These are phyloP conservation scores for Arthrobotrys conoides DNA, from an alignment of 2,329 filamentous ascomycete species.

Conservation along the genomic window DNA sequence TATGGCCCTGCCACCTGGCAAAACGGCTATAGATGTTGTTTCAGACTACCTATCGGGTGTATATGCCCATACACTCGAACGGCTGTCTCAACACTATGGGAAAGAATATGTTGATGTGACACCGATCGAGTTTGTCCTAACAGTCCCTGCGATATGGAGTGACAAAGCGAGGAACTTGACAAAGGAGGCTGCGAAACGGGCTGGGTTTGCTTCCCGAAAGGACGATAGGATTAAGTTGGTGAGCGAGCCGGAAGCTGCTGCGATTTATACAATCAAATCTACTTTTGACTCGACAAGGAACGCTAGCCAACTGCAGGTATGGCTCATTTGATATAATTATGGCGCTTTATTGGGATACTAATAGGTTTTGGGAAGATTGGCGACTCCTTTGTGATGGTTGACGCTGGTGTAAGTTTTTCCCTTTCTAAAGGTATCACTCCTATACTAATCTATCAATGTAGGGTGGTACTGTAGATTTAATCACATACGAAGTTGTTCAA, in stretches of 20 bases:
- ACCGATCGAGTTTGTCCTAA: slow-evolving; percentile 72
- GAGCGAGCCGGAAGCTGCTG: slow-evolving; percentile 65
- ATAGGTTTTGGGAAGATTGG: slow-evolving; percentile 66
- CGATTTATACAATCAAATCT: slow-evolving; percentile 64
- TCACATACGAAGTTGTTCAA: slow-evolving; percentile 81
- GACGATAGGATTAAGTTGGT: slow-evolving; percentile 62
- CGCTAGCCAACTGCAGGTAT: slow-evolving; percentile 35
- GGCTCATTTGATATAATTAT: not conserved
- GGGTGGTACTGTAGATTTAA: slow-evolving; percentile 67
- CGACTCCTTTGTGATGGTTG: slow-evolving; percentile 72
- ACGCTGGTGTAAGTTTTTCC: slow-evolving; percentile 71
- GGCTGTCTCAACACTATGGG: slow-evolving; percentile 69
- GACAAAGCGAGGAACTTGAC: slow-evolving; percentile 72
- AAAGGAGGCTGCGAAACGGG: slow-evolving; percentile 67
- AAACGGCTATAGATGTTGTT: slow-evolving; percentile 65
- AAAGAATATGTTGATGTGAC: slow-evolving; percentile 68
- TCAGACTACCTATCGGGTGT: slow-evolving; percentile 71
- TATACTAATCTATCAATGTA: slow-evolving; percentile 4
- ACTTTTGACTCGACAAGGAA: slow-evolving; percentile 49
- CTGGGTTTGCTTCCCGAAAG: slow-evolving; percentile 62
- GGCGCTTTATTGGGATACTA: slow-evolving; percentile 12
- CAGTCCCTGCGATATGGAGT: slow-evolving; percentile 75
- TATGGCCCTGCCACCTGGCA: slow-evolving; percentile 62
- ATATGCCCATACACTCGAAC: slow-evolving; percentile 70
- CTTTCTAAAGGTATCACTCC: not conserved